phyloP scores from a whole-genome alignment of 176 grass and related monocot species.

The Elymus sibiricus region DNA sequence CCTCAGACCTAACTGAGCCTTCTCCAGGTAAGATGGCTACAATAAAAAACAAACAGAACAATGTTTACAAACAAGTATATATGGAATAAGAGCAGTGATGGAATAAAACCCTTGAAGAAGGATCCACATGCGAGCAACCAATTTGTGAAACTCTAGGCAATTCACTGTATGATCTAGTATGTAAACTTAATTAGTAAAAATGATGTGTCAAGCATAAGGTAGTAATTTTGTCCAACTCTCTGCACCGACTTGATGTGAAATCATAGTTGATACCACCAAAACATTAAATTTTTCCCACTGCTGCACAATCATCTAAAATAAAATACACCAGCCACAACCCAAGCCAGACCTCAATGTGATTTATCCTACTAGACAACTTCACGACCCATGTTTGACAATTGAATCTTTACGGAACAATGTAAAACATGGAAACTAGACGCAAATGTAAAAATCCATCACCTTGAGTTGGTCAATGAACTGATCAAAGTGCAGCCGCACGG shows the following conservation, averaged over 20 bases:
- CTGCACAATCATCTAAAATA: neutral
- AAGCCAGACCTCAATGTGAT: neutral
- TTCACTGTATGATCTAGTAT: neutral
- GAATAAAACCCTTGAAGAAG: neutral
- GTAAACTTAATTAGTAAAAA: neutral
- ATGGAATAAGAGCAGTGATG: neutral
- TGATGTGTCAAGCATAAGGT: neutral
- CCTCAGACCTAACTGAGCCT: conserved; percentile 60
- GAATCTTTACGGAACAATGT: neutral
- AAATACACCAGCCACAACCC: neutral
- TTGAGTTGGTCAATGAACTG: conserved; percentile 64
- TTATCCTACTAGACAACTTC: neutral
- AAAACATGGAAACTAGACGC: neutral
- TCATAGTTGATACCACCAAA: neutral
- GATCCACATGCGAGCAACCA: neutral
- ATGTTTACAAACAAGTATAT: neutral
- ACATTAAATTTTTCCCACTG: neutral
- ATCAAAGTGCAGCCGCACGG: conserved; percentile 66
- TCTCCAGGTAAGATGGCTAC: conserved; percentile 61
- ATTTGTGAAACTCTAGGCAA: neutral
- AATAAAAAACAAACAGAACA: neutral
- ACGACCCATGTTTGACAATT: neutral
- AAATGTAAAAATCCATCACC: conserved; percentile 36
- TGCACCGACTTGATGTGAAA: neutral
- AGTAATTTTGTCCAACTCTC: neutral